Evolutionary conservation across 208 protist species (phyloP), one percentile per base, ranked within the genome.

Genomic region (Endotrypanum monterogeii): DNA sequence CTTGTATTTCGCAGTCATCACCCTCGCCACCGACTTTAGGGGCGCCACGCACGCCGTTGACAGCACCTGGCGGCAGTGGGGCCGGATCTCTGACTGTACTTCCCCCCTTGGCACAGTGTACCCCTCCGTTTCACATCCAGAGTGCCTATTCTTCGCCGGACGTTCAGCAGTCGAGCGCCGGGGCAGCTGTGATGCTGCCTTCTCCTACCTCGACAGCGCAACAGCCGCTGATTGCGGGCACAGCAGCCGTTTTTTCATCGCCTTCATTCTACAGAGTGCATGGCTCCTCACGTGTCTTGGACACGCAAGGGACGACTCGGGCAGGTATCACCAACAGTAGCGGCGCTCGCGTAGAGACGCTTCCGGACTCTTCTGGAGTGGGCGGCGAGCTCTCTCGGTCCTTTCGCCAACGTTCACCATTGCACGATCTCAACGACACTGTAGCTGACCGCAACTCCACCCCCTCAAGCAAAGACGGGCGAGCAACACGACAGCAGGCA

Each of bases 311-410:
- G 16, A 46, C 12, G 63, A 25, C 16, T 1, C 35, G 14, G 37
- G 20, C 37, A 8, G 60, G 32, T 3, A 30, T 11, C 2, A 48
- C 3, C 35, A 65, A 46, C 23, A 65, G 60, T 39, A 48, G 60
- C 60, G 60, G 44, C 20, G 16, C 32, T 44, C 35, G 46, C 44
- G 44, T 35, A 1, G 44, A 54, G 11, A 30, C 30, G 23, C 35
- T 37, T 12, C 28, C 71, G 52, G 69, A 80, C 58, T 55, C 41
- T 25, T 55, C 70, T 2, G 25, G 18, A 28, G 69, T 41, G n/a
- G 74, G 75, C 23, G 52, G 54, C n/a, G 69, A 75, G 54, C 75
- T 71, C 12, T 74, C 75, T 18, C 75, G 58, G 46, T 71, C 69
- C 6, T 61, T 48, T 51, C 32, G 23, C 32, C 12, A 46, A 18